Base-by-base conservation (phyloP, 306 rosid species). In the Begonia masoniana region DNA sequence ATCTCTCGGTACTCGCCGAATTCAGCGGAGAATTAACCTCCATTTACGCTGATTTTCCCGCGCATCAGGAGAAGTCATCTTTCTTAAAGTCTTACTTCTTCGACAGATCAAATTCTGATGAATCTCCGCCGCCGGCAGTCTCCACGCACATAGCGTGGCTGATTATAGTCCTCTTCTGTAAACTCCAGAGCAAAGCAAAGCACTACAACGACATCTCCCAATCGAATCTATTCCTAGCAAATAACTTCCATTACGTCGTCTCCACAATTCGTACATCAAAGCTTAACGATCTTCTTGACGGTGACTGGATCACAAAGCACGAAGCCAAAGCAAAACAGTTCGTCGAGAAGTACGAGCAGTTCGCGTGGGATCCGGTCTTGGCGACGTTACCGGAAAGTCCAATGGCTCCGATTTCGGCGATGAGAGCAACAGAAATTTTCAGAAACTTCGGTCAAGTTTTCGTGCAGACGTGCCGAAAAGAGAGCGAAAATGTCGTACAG, bases 121-220 rank as follows among this genome's bases (percentile, higher is more conserved):
- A 66, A 4, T 26, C 56, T 3, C 56, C 71, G 19, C 39, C 23
- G 12, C 31, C 76, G 36, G 67, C 47, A 1, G 41, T 75, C 6
- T 66, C 82, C 0, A 13, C 21, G 43, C 62, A 72, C 2, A 16
- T 84, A 41, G 76, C 75, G 2, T 66, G 95, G 82, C 52, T 88
- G 4, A 62, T 88, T 52, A 68, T 77, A 12, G 78, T 75, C 49
- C 88, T 88, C 16, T 59, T 73, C 10, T 84, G 93, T 59, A 84
- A 82, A 63, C 83, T 88, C 16, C 88, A 88, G 59, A 53, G 60
- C 13, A 79, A 71, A 58, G 74, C 88, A 7, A 70, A 74, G 67
- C 74, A 75, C 14, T 77, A 62, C 73, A 72, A 82, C 56, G 85
- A 79, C 71, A 62, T 62, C 11, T 77, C 86, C 0, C 51, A 71